These are phyloP conservation scores for Harrya chromipes DNA, from an alignment of 768 basidiomycete genomes.

Conservation along the genomic window DNA sequence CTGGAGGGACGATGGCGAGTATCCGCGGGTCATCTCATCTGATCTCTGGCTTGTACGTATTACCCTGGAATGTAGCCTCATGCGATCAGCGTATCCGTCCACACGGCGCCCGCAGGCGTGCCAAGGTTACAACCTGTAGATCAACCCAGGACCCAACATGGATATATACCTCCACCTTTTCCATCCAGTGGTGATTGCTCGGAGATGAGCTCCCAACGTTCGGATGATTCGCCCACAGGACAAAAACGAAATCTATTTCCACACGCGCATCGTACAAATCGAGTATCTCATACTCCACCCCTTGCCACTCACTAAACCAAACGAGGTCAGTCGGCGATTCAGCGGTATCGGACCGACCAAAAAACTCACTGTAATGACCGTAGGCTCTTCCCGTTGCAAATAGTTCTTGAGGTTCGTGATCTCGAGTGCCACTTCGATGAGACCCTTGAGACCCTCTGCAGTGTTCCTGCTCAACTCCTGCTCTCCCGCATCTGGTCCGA, in stretches of 20 bases:
- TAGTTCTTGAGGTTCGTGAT: constrained; percentile 83
- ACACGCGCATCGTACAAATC: constrained; percentile 15
- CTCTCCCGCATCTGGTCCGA: constrained; percentile 64
- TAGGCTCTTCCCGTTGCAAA: constrained; percentile 85
- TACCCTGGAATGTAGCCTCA: too few species aligned
- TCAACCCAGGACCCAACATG: neutral
- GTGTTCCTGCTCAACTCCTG: constrained; percentile 72
- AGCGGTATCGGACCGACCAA: neutral
- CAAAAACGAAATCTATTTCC: constrained; percentile 11
- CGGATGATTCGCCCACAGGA: neutral
- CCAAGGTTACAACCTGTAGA: neutral
- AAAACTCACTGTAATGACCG: constrained; percentile 85
- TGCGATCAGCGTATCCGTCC: too few species aligned
- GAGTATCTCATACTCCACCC: neutral
- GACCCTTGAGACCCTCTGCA: constrained; percentile 86
- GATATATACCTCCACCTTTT: neutral
- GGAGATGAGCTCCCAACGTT: constrained; percentile 6
- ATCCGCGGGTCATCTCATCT: too few species aligned
- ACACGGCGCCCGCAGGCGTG: neutral
- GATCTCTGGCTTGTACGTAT: too few species aligned
- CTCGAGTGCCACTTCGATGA: constrained; percentile 92
- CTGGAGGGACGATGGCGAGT: too few species aligned
- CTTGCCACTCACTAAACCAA: constrained; percentile 15
- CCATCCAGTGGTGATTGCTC: neutral
- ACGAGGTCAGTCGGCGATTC: constrained; percentile 3